phyloP scores from a whole-genome alignment of 192 early-diverging fungal genomes.

The Dimargaris cristalligena region DNA sequence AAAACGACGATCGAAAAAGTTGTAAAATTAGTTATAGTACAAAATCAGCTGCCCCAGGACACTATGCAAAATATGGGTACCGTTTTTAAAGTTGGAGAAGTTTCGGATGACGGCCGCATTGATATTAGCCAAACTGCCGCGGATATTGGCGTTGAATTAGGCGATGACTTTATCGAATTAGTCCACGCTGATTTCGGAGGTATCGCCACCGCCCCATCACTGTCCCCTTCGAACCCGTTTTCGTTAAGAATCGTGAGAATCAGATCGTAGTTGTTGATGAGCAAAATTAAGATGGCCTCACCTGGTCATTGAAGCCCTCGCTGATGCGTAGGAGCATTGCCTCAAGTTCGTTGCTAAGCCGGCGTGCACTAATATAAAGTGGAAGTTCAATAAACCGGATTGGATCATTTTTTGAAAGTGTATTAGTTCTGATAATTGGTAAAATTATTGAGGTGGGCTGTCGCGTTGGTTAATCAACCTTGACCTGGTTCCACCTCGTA shows the following conservation, averaged over 20 bases:
- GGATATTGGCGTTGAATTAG: conserved; percentile 70
- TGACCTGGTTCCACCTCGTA: no score
- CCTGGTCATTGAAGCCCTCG: conserved; percentile 46
- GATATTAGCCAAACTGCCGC: conserved; percentile 49
- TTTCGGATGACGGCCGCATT: conserved; percentile 76
- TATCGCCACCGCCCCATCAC: conserved; percentile 20
- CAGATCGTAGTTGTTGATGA: conserved; percentile 93
- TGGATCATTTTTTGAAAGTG: no score
- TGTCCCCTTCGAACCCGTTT: conserved; percentile 22
- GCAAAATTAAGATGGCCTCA: conserved; percentile 55
- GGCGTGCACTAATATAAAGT: conserved; percentile 51
- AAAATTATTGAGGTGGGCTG: no score
- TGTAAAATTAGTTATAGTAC: conserved; percentile 81
- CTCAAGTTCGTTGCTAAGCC: conserved; percentile 63
- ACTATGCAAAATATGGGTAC: conserved; percentile 78
- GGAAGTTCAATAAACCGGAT: no score
- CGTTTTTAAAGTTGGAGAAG: conserved; percentile 93
- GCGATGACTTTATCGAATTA: conserved; percentile 50
- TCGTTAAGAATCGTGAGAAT: conserved; percentile 62
- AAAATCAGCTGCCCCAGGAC: conserved; percentile 76
- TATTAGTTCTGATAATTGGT: no score
- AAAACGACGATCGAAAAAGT: conserved; percentile 60
- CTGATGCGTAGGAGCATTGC: conserved; percentile 56
- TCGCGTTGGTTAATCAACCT: no score
- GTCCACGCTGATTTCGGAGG: conserved; percentile 1